Conservation (phyloP, 1,284 basidiomycete genomes). For the Heliocybe sulcata region DNA sequence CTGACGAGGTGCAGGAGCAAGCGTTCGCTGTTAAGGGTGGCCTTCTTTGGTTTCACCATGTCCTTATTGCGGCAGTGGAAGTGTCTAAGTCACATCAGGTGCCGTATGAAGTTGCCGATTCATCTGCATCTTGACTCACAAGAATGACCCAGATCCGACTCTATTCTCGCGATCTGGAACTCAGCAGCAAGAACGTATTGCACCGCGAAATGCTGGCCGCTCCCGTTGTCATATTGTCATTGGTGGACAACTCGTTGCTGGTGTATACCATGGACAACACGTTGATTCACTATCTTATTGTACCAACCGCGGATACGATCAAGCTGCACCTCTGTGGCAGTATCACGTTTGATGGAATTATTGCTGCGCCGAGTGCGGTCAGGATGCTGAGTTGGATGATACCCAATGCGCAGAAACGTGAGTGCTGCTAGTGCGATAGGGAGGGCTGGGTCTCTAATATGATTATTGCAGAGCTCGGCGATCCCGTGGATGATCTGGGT, state of each 20-base stretch:
- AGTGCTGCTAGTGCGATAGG: constrained; percentile 18
- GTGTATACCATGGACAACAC: constrained; percentile 98
- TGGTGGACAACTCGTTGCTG: constrained; percentile 95
- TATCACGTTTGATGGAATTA: constrained; percentile 91
- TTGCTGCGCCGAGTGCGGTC: constrained; percentile 80
- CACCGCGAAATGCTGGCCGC: constrained; percentile 77
- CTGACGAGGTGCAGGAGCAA: constrained; percentile 81
- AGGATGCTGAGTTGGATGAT: constrained; percentile 97
- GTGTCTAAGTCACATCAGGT: constrained; percentile 75
- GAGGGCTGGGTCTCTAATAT: background rate
- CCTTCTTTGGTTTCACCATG: constrained; percentile 95
- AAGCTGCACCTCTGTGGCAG: constrained; percentile 89
- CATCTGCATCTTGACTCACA: constrained; percentile 5
- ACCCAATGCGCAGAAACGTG: constrained; percentile 87
- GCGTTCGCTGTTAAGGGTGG: constrained; percentile 88
- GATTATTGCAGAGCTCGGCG: constrained; percentile 67
- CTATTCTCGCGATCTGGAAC: constrained; percentile 91
- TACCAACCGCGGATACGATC: constrained; percentile 80
- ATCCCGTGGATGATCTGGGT: constrained; percentile 89
- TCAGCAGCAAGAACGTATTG: constrained; percentile 82
- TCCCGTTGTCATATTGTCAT: constrained; percentile 78
- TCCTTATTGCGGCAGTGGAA: constrained; percentile 88
- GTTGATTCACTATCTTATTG: constrained; percentile 88
- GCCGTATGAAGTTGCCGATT: constrained; percentile 27
- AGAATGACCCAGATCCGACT: constrained; percentile 64